Percentiles rank a stretch among this genome's conserved stretches.
These are phyloP conservation scores for Spinellus fusiger DNA, from an alignment of 192 early-diverging fungal genomes.

Conservation along the genomic window DNA sequence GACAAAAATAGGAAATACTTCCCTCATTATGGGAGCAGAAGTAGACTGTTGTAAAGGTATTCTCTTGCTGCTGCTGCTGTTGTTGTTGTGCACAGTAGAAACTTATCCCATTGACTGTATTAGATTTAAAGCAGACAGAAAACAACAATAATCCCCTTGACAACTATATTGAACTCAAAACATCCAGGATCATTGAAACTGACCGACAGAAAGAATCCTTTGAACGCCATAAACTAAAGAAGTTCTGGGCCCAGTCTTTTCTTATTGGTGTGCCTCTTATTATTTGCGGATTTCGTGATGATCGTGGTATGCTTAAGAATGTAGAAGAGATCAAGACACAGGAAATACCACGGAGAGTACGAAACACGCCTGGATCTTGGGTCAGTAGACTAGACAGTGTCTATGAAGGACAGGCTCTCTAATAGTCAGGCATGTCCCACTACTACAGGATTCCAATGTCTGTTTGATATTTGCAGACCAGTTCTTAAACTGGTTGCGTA, in stretches of 20 bases:
- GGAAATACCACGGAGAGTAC: conserved; percentile 76
- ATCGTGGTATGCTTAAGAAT: conserved; percentile 51
- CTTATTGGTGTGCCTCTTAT: conserved; percentile 79
- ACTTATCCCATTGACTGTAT: not conserved
- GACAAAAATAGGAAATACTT: conserved; percentile 62
- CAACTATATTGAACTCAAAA: conserved; percentile 88
- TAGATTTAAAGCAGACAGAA: conserved; percentile 35
- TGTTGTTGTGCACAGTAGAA: not conserved
- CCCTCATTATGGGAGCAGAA: conserved; percentile 84
- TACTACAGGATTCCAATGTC: conserved; percentile 57
- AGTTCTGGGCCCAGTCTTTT: conserved; percentile 93
- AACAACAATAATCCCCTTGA: conserved; percentile 38
- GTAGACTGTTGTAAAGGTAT: conserved; percentile 77
- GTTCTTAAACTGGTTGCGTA: conserved; percentile 48
- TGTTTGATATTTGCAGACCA: conserved; percentile 79
- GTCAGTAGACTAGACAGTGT: conserved; percentile 21
- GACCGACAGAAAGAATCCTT: conserved; percentile 45
- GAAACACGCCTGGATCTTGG: conserved; percentile 66
- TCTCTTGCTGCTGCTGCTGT: not conserved
- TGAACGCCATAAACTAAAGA: conserved; percentile 76
- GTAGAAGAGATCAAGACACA: conserved; percentile 67
- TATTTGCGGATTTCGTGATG: conserved; percentile 81
- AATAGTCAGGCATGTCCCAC: not conserved
- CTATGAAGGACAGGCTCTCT: not conserved
- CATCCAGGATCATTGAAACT: conserved; percentile 56